Conservation (phyloP, 2,329 filamentous ascomycete genomes). For the Fusarium sp. region DNA sequence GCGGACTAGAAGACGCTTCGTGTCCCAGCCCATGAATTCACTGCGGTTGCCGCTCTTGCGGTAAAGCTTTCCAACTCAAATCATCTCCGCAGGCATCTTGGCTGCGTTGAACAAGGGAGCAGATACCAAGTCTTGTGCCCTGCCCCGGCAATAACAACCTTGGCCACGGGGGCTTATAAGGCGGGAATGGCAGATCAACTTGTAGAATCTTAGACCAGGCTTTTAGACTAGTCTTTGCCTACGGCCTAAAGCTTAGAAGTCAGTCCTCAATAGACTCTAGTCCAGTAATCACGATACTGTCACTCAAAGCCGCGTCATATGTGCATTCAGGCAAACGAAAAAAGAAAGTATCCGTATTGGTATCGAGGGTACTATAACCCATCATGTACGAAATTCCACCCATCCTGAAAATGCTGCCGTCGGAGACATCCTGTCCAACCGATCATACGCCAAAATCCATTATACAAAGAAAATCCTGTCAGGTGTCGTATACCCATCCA, state of each 20-base stretch:
- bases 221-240: not conserved
- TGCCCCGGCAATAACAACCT: not conserved
- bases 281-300: not conserved
- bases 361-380: not conserved
- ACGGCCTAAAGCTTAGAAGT: not conserved
- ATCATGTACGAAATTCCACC: not conserved
- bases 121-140: not conserved
- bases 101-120: not conserved
- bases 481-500: slow-evolving; percentile 2
- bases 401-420: slow-evolving; percentile 3
- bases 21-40: too few species aligned
- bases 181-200: rapidly evolving
- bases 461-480: slow-evolving; percentile 27
- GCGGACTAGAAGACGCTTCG: too few species aligned
- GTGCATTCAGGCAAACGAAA: too few species aligned
- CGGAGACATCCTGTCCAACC: not conserved
- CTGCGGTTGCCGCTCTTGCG: too few species aligned
- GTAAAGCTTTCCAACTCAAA: too few species aligned
- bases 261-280: rapidly evolving
- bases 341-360: not conserved
- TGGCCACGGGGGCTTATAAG: not conserved
- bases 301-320: not conserved
- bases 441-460: slow-evolving; percentile 9
- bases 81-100: not conserved
- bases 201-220: not conserved